Evolutionary conservation across 148 eudicot species (phyloP).

Genomic region (Rhododendron ferrugineum): DNA sequence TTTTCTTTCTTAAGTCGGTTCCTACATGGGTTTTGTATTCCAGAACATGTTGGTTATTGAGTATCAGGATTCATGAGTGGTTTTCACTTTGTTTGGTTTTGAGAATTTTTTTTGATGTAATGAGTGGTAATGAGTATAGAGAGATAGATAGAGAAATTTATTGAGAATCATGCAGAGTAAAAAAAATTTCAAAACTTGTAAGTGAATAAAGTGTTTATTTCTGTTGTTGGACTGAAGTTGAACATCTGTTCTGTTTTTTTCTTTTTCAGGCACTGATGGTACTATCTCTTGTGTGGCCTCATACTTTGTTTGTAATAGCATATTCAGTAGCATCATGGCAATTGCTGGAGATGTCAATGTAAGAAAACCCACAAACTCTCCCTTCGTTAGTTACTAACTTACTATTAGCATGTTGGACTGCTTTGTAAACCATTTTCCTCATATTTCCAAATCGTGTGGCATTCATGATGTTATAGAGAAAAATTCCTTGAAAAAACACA

Average conservation of each 20-base stretch:
- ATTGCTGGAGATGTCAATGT: slow-evolving; percentile 70
- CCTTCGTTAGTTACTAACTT: neutral
- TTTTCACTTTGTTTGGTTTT: neutral
- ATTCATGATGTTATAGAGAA: neutral
- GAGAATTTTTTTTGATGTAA: too few species aligned
- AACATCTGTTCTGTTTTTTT: neutral
- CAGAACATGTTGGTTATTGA: neutral
- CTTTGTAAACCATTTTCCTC: neutral
- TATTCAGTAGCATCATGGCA: slow-evolving; percentile 52
- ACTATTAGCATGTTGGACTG: neutral
- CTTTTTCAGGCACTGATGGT: slow-evolving; percentile 71
- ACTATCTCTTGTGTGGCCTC: slow-evolving; percentile 71
- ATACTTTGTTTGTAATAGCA: slow-evolving; percentile 57
- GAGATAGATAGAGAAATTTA: too few species aligned
- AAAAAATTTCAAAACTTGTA: too few species aligned
- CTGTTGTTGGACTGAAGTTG: neutral
- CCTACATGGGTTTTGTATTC: neutral
- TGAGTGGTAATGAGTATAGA: too few species aligned
- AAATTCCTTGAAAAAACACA: neutral
- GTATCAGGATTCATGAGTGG: neutral
- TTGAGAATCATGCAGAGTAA: too few species aligned
- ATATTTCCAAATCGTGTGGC: neutral
- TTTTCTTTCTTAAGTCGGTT: neutral
- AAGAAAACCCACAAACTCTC: slow-evolving; percentile 19
- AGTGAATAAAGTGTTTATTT: neutral